Evolutionary conservation across 768 basidiomycete genomes (phyloP).

Genomic region (Lentinula detonsa): DNA sequence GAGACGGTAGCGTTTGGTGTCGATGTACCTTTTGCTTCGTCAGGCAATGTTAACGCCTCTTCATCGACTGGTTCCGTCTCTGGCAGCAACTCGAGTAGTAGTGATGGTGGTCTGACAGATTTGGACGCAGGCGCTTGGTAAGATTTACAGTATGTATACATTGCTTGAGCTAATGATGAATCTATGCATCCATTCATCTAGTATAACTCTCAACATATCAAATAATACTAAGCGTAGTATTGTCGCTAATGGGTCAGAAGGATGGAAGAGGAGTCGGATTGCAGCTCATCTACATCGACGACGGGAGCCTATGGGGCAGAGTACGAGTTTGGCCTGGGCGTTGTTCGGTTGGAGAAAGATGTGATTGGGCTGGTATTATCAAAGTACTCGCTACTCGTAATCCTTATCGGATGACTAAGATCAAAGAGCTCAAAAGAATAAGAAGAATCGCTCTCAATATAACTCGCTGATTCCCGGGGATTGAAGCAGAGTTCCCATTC

Average conservation of each 20-base stretch:
- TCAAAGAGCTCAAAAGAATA: too few relatives aligned
- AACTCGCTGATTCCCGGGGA: too few relatives aligned
- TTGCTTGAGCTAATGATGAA: not conserved
- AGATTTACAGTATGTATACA: not conserved
- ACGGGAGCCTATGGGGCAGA: not conserved
- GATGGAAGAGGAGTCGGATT: conserved; percentile 3
- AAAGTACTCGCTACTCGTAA: too few relatives aligned
- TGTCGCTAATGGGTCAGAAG: not conserved
- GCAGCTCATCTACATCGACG: conserved; percentile 3
- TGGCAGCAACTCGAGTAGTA: not conserved
- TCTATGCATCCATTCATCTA: not conserved
- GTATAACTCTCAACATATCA: not conserved
- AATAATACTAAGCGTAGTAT: not conserved
- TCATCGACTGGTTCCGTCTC: not conserved
- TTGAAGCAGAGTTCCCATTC: too few relatives aligned
- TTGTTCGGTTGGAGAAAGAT: conserved; percentile 1
- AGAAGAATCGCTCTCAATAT: too few relatives aligned
- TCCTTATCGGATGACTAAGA: too few relatives aligned
- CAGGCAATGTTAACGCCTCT: not conserved
- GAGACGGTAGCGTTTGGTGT: not conserved
- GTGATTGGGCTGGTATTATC: not conserved
- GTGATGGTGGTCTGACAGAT: too few relatives aligned
- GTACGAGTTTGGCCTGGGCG: not conserved
- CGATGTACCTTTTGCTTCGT: not conserved
- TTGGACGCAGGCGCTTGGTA: not conserved